Percentiles rank a stretch among this genome's conserved stretches.
These are phyloP conservation scores for Fusarium sp. DNA, from an alignment of 2,329 filamentous ascomycete species.

Conservation along the genomic window DNA sequence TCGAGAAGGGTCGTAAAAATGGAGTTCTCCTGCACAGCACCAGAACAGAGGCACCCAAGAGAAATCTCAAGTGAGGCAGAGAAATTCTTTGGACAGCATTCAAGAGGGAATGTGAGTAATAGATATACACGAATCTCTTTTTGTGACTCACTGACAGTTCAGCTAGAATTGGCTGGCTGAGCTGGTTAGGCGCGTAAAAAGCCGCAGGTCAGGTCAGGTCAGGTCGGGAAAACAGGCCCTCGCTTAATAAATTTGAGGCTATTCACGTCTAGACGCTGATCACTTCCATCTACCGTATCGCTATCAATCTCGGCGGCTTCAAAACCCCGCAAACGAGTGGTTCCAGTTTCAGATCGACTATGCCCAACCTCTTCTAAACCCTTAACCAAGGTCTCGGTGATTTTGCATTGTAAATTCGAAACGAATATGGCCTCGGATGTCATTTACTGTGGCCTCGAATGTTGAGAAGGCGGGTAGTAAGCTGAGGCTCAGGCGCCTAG, in stretches of 20 bases:
- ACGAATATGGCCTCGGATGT: not conserved
- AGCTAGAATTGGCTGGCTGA: not conserved
- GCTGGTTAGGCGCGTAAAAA: constrained; percentile 2
- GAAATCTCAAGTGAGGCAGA: constrained; percentile 10
- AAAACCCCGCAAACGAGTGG: constrained; percentile 17
- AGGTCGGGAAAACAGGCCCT: not conserved
- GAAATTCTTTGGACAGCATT: constrained; percentile 1
- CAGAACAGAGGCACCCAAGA: not conserved
- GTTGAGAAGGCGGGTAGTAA: not conserved
- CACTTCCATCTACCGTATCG: constrained; percentile 2
- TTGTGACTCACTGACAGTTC: constrained; percentile 9
- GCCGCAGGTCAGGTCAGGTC: not conserved
- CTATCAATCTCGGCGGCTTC: constrained; percentile 20
- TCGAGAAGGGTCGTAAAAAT: constrained; percentile 25
- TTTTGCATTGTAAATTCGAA: not conserved
- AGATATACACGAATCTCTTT: not conserved
- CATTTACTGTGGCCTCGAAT: not conserved
- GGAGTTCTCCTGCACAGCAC: not conserved
- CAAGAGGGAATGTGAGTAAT: not conserved
- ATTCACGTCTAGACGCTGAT: constrained; percentile 20
- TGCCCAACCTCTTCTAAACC: constrained; percentile 22
- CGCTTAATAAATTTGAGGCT: constrained; percentile 19
- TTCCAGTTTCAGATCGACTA: constrained; percentile 23
- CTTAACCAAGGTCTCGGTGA: not conserved
- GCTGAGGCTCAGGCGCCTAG: not conserved